A percentile compares a stretch with the other conserved stretches of the same genome.
These are phyloP conservation scores for Sporothrix variecibatus DNA, from an alignment of 2,329 filamentous ascomycete species.

Conservation along the genomic window DNA sequence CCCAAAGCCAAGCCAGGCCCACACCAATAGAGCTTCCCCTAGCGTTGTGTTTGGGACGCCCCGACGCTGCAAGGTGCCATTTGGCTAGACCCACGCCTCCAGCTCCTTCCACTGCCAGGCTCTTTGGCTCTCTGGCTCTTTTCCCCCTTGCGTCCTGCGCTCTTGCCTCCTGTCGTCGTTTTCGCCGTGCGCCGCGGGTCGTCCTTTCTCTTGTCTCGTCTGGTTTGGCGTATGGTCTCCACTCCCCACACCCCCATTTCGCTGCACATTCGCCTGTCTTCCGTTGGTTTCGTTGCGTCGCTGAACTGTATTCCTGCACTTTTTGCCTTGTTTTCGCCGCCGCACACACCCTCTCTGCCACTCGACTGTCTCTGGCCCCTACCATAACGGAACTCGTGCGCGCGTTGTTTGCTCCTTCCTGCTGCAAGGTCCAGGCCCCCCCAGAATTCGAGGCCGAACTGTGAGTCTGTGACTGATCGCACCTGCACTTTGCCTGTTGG, in stretches of 20 bases:
- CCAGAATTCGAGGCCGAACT: not conserved
- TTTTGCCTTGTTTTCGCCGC: conserved; percentile 19
- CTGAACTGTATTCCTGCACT: not conserved
- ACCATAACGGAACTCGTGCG: not conserved
- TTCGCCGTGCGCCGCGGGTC: not conserved
- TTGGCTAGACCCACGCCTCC: conserved; percentile 23
- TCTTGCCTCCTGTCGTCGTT: conserved; percentile 24
- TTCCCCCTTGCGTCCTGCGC: conserved; percentile 31
- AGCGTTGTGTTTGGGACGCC: conserved; percentile 28
- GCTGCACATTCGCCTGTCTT: not conserved
- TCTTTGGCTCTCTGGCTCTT: not conserved
- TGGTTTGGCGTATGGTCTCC: not conserved
- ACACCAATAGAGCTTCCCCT: conserved; percentile 21
- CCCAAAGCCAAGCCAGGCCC: conserved; percentile 22
- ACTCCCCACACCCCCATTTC: conserved; percentile 19
- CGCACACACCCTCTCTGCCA: not conserved
- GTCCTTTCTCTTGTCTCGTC: conserved; percentile 32
- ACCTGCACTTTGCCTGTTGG: not conserved
- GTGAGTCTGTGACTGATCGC: conserved; percentile 1
- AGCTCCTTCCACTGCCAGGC: conserved; percentile 1
- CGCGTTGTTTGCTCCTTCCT: conserved; percentile 9
- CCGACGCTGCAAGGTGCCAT: conserved; percentile 15
- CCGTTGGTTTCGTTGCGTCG: not conserved
- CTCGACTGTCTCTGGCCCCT: not conserved
- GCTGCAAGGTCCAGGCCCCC: not conserved